Evolutionary conservation across 176 grass and related monocot species (phyloP).

Genomic region (Pharus latifolius): DNA sequence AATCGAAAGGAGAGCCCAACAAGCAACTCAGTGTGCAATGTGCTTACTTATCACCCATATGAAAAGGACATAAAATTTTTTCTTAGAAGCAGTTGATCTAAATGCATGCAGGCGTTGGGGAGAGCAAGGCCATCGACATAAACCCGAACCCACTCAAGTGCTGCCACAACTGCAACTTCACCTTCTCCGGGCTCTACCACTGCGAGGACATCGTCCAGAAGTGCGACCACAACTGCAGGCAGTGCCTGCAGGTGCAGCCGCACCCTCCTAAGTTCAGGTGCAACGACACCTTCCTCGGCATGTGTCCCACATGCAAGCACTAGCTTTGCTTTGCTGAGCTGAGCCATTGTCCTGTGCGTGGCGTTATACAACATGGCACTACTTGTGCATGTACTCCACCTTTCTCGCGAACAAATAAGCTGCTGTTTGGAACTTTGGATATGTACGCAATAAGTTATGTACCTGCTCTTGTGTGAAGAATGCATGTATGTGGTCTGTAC

Average conservation of each 20-base stretch:
- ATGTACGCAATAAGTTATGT: no score
- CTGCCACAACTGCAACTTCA: slow-evolving; percentile 6
- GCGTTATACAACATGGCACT: no score
- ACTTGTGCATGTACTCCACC: background rate
- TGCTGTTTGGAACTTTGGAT: no score
- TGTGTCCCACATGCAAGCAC: no score
- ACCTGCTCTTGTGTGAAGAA: background rate
- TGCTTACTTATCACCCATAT: no score
- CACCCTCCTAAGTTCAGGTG: no score
- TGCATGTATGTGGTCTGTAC: background rate
- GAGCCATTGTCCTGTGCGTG: no score
- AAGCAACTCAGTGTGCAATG: background rate
- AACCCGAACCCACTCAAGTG: background rate
- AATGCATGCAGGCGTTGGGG: background rate
- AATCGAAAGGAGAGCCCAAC: background rate
- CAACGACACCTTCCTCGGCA: no score
- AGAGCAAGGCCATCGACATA: slow-evolving; percentile 9
- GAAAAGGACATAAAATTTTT: no score
- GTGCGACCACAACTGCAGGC: no score
- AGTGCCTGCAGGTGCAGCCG: no score
- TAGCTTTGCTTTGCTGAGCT: background rate
- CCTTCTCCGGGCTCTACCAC: slow-evolving; percentile 8
- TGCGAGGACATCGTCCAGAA: background rate
- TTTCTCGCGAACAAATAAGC: background rate
- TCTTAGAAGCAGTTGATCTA: background rate